Evolutionary conservation across 163 green algal genomes (phyloP).

Genomic region (Coccomyxa subellipsoidea): DNA sequence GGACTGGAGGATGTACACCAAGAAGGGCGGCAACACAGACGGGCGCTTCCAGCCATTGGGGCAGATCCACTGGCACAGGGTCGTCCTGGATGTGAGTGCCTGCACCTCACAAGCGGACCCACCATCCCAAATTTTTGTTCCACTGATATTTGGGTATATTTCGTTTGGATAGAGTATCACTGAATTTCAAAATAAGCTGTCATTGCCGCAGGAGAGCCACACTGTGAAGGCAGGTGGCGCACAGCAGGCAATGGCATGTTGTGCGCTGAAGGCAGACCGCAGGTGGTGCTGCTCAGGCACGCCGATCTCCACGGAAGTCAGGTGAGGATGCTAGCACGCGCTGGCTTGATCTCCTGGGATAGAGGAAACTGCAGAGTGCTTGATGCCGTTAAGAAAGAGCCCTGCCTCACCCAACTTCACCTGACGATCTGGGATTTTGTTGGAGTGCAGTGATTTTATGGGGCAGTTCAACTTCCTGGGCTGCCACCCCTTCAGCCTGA

Average conservation of each 20-base stretch:
- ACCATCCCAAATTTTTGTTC: too few relatives aligned
- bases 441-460: constrained; percentile 45
- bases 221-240: constrained; percentile 39
- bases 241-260: constrained; percentile 41
- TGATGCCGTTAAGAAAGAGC: too few relatives aligned
- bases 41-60: not conserved
- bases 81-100: constrained; percentile 1
- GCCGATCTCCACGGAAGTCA: constrained; percentile 57
- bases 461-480: constrained; percentile 52
- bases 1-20: constrained; percentile 31
- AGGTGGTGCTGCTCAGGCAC: constrained; percentile 71
- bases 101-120: too few relatives aligned
- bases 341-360: too few relatives aligned
- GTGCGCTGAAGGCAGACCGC: constrained; percentile 37
- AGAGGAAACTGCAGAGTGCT: too few relatives aligned
- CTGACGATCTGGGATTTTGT: too few relatives aligned
- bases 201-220: constrained; percentile 59
- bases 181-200: not conserved
- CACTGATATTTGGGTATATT: too few relatives aligned
- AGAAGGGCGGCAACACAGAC: constrained; percentile 2
- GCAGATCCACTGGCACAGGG: constrained; percentile 40
- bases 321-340: too few relatives aligned
- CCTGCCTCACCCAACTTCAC: too few relatives aligned
- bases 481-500: constrained; percentile 40
- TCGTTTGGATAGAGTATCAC: too few relatives aligned